These are phyloP conservation scores for Populus pruinosa DNA, from an alignment of 345 rosid species.

Conservation along the genomic window DNA sequence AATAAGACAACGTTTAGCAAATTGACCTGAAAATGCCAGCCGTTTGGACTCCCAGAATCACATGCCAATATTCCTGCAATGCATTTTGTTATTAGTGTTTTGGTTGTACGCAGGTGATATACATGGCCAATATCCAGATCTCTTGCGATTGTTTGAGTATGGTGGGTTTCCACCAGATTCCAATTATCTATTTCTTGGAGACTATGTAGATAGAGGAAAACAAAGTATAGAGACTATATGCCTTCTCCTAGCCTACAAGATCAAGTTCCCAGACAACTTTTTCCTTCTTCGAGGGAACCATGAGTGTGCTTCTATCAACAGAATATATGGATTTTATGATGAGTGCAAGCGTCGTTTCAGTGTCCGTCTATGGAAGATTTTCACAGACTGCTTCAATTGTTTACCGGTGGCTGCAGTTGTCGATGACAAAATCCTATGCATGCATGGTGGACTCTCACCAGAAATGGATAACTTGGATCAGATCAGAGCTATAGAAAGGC, in stretches of 20 bases:
- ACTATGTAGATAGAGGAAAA: constrained; percentile 24
- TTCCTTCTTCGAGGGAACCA: constrained; percentile 26
- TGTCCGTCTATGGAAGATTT: constrained; percentile 19
- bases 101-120: constrained; percentile 20
- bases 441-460: constrained; percentile 26
- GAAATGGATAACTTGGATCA: constrained; percentile 21
- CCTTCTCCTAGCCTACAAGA: constrained; percentile 27
- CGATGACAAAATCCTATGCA: constrained; percentile 20
- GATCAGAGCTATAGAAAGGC: constrained; percentile 20
- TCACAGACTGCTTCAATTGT: constrained; percentile 23
- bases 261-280: constrained; percentile 23
- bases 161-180: constrained; percentile 24
- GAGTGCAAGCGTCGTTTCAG: constrained; percentile 28
- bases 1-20: not conserved
- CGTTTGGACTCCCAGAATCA: not conserved
- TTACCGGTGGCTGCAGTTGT: constrained; percentile 23
- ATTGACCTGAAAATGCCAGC: not conserved
- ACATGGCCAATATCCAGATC: constrained; percentile 27
- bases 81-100: not conserved
- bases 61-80: not conserved
- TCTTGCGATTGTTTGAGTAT: constrained; percentile 17
- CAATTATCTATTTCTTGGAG: constrained; percentile 23
- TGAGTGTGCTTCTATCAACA: constrained; percentile 26
- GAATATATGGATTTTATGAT: constrained; percentile 24
- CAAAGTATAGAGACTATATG: constrained; percentile 22